Evolutionary conservation across 768 basidiomycete species (phyloP), one percentile per base, ranked within the genome.

Genomic region (Leccinellum albellum): DNA sequence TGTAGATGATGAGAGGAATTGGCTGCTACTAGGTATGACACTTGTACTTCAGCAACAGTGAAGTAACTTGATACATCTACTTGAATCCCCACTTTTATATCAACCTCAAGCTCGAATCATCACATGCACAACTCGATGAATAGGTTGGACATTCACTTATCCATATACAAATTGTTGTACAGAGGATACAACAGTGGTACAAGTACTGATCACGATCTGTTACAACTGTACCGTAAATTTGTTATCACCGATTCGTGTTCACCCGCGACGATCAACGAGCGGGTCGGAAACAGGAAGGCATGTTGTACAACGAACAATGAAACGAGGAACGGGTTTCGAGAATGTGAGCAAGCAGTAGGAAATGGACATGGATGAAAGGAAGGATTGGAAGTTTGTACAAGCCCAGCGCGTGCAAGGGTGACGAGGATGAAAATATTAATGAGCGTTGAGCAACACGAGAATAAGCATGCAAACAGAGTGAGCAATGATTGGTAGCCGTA

Each of bases 131-230:
- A 42, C 40, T 42, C 10, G 20, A 42, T 20, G 4, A n/a, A 42
- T 15, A 20, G 40, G n/a, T 12, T 20, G 17, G 35, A 54, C 24
- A 5, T 49, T 50, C 50, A 32, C 33, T 61, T 66, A 29, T 59
- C 60, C 62, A 64, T 61, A n/a, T 60, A 64, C 65, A 64, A 24
- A 32, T 4, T 69, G 52, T 46, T 47, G 48, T 67, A 69, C 65
- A 67, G 54, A 50, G 47, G 31, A 51, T 62, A 64, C 65, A 67
- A 57, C 42, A 31, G 50, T 58, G 53, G 62, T 69, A 67, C 64
- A 67, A 49, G 21, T 61, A 58, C 59, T 15, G n/a, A 47, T 51
- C 51, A 24, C 48, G 33, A 46, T 49, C n/a, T 55, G 51, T 53
- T 45, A 49, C 37, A 56, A 53, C 29, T 51, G 55, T 68, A 68